These are phyloP conservation scores for Globisporangium mamillatum DNA, from an alignment of 352 stramenopile species.

Conservation along the genomic window DNA sequence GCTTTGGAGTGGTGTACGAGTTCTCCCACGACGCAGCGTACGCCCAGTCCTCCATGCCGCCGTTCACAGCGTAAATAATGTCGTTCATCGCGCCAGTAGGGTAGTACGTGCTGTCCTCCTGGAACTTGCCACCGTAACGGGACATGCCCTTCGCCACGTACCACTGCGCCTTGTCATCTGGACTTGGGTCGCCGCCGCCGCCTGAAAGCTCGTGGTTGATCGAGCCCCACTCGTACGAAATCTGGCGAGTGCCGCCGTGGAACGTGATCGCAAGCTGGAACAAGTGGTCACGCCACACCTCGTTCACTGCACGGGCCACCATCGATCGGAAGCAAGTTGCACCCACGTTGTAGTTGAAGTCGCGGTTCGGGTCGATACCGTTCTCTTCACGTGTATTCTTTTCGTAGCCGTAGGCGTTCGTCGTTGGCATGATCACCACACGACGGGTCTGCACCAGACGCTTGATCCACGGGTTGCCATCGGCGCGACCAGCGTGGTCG, in stretches of 20 bases:
- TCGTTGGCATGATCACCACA: constrained; percentile 82
- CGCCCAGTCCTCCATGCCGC: no score
- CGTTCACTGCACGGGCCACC: constrained; percentile 91
- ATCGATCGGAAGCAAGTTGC: constrained; percentile 92
- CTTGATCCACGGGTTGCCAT: constrained; percentile 56
- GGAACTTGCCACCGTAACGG: constrained; percentile 65
- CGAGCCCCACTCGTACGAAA: constrained; percentile 97
- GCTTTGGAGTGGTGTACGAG: no score
- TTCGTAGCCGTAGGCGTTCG: constrained; percentile 92
- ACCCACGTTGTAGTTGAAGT: constrained; percentile 93
- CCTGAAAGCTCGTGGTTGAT: constrained; percentile 67
- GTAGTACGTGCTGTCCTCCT: constrained; percentile 59
- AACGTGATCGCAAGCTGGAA: constrained; percentile 97
- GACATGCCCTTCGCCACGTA: constrained; percentile 56
- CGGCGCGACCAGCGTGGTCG: constrained; percentile 38
- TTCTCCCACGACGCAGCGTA: no score
- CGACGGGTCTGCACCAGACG: constrained; percentile 80
- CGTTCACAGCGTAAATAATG: no score
- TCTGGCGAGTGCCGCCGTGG: constrained; percentile 93
- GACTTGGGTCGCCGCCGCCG: constrained; percentile 43
- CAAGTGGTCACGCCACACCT: constrained; percentile 93
- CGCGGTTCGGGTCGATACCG: constrained; percentile 93
- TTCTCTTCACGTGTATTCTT: constrained; percentile 75
- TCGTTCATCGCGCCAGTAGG: constrained; percentile 77
- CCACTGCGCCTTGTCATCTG: constrained; percentile 54